These are phyloP conservation scores for Schoenoplectus triqueter DNA, from an alignment of 202 grass and related monocot species.

Conservation along the genomic window DNA sequence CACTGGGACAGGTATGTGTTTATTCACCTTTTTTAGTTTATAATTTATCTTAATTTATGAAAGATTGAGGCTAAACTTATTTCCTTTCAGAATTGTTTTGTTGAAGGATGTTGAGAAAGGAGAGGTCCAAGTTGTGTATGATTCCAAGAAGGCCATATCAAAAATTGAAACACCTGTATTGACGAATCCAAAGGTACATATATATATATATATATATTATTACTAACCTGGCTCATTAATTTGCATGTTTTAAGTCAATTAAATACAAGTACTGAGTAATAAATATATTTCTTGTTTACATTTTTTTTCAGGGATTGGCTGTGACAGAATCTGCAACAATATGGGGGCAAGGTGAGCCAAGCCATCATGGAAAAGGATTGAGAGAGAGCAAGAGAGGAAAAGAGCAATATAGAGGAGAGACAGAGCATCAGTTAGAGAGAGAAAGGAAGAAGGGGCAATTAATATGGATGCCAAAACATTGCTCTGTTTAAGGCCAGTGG, in stretches of 20 bases:
- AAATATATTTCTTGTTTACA: constrained; percentile 2
- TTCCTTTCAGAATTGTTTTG: constrained; percentile 46
- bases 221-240: not conserved
- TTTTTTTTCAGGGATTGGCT: constrained; percentile 52
- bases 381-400: constrained; percentile 64
- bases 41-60: not conserved
- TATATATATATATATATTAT: not conserved
- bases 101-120: constrained; percentile 62
- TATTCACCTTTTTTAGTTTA: not conserved
- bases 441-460: constrained; percentile 49
- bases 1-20: constrained; percentile 60
- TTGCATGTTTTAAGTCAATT: not conserved
- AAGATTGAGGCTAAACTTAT: not conserved
- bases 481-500: constrained; percentile 65
- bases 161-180: constrained; percentile 58
- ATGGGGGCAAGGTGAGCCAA: constrained; percentile 68
- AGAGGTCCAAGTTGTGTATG: constrained; percentile 61
- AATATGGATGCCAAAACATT: constrained; percentile 80
- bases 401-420: constrained; percentile 64
- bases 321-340: constrained; percentile 57
- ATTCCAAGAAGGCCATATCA: constrained; percentile 50
- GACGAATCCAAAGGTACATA: constrained; percentile 52
- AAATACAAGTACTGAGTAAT: not conserved
- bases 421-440: constrained; percentile 68
- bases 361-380: constrained; percentile 77